Evolutionary conservation across 495 filamentous ascomycete species (phyloP).

Genomic region (Trichoderma parareesei): DNA sequence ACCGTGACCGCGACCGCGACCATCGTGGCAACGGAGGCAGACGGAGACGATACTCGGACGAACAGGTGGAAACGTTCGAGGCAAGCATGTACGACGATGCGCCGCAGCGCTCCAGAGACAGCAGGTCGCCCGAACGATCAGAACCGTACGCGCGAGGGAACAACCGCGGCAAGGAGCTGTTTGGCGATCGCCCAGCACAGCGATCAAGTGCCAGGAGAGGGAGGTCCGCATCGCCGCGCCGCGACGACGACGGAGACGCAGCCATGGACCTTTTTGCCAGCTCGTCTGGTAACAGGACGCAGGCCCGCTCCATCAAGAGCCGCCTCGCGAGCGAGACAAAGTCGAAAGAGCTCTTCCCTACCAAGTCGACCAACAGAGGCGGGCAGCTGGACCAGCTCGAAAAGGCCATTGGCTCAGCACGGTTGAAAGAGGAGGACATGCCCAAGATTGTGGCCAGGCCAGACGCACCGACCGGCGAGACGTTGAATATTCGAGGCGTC

Average conservation of each 20-base stretch:
- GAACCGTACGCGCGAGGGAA: conserved; percentile 19
- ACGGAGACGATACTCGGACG: conserved; percentile 22
- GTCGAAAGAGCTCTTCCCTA: conserved; percentile 66
- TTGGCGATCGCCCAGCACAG: conserved; percentile 28
- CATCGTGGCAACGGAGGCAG: conserved; percentile 35
- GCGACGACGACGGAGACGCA: conserved; percentile 52
- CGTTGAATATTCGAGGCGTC: conserved; percentile 56
- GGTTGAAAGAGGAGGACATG: conserved; percentile 10
- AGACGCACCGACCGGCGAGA: conserved; percentile 14
- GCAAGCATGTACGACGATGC: conserved; percentile 74
- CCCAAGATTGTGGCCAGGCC: background rate
- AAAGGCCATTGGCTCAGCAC: background rate
- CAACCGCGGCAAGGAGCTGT: conserved; percentile 44
- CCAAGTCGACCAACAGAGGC: conserved; percentile 34
- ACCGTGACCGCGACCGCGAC: conserved; percentile 47
- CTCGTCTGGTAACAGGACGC: conserved; percentile 33
- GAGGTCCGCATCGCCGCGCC: conserved; percentile 60
- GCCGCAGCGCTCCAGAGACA: conserved; percentile 21
- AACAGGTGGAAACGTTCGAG: conserved; percentile 50
- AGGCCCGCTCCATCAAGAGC: conserved; percentile 38
- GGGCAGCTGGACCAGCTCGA: conserved; percentile 27
- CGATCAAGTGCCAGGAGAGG: conserved; percentile 40
- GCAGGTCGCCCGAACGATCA: conserved; percentile 21
- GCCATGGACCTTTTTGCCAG: conserved; percentile 31
- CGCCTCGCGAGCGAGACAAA: conserved; percentile 25